Conservation (phyloP, 306 rosid genomes). For the Vachellia pachyceras region DNA sequence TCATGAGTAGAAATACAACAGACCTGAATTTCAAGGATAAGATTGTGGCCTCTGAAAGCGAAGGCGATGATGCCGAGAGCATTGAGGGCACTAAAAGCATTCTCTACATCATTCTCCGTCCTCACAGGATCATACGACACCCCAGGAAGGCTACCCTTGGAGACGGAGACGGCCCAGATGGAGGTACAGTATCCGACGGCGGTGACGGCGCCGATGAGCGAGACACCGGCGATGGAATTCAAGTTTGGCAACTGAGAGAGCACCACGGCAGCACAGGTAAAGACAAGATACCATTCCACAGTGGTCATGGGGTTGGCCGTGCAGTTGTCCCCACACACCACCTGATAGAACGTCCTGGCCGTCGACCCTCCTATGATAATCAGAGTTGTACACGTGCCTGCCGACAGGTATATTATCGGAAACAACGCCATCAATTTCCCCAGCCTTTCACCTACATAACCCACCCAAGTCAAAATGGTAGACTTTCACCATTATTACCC, state of each 20-base stretch:
- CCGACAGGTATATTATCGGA: conserved; percentile 10
- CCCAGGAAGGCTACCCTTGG: neutral
- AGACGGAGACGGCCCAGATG: neutral
- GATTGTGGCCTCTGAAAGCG: conserved; percentile 22
- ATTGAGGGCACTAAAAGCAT: conserved; percentile 3
- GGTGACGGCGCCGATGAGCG: conserved; percentile 1
- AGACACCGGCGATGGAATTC: conserved; percentile 1
- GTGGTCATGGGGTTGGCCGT: neutral
- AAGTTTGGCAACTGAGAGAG: conserved; percentile 11
- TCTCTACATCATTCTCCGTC: neutral
- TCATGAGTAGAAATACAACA: neutral
- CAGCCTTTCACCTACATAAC: neutral
- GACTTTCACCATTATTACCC: too few species aligned
- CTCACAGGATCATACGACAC: neutral
- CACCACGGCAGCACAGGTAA: neutral
- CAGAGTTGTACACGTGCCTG: conserved; percentile 4
- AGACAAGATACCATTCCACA: conserved; percentile 20
- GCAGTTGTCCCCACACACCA: neutral
- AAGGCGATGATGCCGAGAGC: conserved; percentile 7
- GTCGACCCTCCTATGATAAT: conserved; percentile 25
- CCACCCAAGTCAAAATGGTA: neutral
- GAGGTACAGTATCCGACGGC: conserved; percentile 14
- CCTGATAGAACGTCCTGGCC: conserved; percentile 21
- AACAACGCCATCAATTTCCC: conserved; percentile 1
- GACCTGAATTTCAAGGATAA: conserved; percentile 16